Percentiles rank a stretch among this genome's conserved stretches.
Conservation (phyloP, 306 rosid genomes). For the Urtica urens region DNA sequence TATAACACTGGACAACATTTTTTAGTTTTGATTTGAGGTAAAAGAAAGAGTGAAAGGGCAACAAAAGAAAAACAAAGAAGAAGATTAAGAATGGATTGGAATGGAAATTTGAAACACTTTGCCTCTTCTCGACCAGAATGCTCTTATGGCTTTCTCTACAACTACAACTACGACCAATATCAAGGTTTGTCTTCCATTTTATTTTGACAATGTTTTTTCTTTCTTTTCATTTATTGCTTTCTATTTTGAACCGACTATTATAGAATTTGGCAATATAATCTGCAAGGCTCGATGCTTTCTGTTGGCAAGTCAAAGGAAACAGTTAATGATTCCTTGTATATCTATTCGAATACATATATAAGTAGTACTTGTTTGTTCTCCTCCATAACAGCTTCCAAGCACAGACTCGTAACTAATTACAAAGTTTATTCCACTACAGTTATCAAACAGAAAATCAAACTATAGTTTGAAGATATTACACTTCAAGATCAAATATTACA, state of each 20-base stretch:
- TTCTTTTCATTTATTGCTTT: not conserved
- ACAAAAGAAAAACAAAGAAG: constrained; percentile 20
- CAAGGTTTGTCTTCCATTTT: constrained; percentile 37
- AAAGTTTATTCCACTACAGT: too few species aligned
- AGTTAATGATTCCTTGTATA: not conserved
- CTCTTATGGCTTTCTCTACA: constrained; percentile 65
- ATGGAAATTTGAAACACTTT: constrained; percentile 47
- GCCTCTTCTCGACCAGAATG: constrained; percentile 55
- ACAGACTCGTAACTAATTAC: too few species aligned
- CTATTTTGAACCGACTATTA: not conserved
- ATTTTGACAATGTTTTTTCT: not conserved
- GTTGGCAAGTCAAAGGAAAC: not conserved
- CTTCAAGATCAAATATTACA: too few species aligned
- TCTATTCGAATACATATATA: not conserved
- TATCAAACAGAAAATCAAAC: too few species aligned
- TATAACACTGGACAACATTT: constrained; percentile 22
- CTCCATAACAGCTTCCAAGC: not conserved
- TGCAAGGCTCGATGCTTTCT: not conserved
- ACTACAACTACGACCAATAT: constrained; percentile 43
- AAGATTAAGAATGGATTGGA: constrained; percentile 58
- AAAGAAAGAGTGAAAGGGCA: constrained; percentile 10
- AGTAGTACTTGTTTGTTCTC: not conserved
- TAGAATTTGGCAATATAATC: not conserved
- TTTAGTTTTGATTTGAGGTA: constrained; percentile 18
- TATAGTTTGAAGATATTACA: too few species aligned